Percentiles rank a stretch among this genome's conserved stretches.
Conservation (phyloP, 2,329 filamentous ascomycete species). For the Lasiodiplodia sp. region DNA sequence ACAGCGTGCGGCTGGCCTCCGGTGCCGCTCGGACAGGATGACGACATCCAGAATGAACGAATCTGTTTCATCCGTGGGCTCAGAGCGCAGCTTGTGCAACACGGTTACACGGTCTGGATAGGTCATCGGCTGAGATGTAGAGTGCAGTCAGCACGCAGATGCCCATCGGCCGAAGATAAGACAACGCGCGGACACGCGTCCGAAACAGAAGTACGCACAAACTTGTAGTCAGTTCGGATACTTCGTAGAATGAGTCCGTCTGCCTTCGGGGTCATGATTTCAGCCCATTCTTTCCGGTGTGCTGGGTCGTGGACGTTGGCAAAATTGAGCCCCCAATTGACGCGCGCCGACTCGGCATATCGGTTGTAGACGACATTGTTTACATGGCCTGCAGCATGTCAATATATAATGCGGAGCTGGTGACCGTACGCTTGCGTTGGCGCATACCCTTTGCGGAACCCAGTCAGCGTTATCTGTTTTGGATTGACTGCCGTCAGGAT, state of each 20-base stretch:
- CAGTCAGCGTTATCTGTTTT: background rate
- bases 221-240: slow-evolving; percentile 86
- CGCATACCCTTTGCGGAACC: slow-evolving; percentile 25
- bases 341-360: slow-evolving; percentile 81
- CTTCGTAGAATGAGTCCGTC: slow-evolving; percentile 80
- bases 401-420: slow-evolving; percentile 24
- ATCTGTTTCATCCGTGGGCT: slow-evolving; percentile 58
- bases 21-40: slow-evolving; percentile 77
- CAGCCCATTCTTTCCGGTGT: slow-evolving; percentile 70
- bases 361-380: slow-evolving; percentile 87
- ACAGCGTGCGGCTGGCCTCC: slow-evolving; percentile 75
- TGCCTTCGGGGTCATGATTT: slow-evolving; percentile 70
- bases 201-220: slow-evolving; percentile 64
- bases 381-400: slow-evolving; percentile 68
- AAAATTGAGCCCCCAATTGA: slow-evolving; percentile 79
- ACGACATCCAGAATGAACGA: slow-evolving; percentile 68
- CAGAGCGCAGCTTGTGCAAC: slow-evolving; percentile 74
- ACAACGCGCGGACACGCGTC: slow-evolving; percentile 30
- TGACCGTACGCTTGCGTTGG: background rate
- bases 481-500: slow-evolving; percentile 20
- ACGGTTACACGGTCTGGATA: slow-evolving; percentile 85
- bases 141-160: slow-evolving; percentile 19
- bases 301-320: slow-evolving; percentile 67
- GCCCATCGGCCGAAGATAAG: slow-evolving; percentile 14
- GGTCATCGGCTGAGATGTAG: slow-evolving; percentile 66